A percentile compares a stretch with the other conserved stretches of the same genome.
Evolutionary conservation across 2,329 filamentous ascomycete species (phyloP).

Genomic region (Cytospora leucostoma): DNA sequence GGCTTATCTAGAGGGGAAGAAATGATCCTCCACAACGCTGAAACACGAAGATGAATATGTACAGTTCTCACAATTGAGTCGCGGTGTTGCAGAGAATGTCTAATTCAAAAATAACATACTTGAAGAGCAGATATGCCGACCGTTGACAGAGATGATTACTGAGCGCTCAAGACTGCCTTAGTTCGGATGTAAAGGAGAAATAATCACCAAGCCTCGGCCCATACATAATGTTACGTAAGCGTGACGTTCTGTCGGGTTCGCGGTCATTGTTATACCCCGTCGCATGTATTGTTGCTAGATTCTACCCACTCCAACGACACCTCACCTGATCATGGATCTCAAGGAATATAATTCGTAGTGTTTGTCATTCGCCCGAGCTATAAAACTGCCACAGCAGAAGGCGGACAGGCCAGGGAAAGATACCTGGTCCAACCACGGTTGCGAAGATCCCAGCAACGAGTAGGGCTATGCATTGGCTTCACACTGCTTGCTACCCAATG

Average conservation of each 20-base stretch:
- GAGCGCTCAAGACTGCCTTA: background rate
- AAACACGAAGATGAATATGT: background rate
- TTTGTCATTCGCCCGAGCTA: too few species aligned
- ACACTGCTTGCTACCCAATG: slow-evolving; percentile 44
- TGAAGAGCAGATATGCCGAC: background rate
- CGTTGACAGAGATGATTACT: background rate
- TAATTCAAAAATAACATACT: background rate
- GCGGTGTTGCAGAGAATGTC: slow-evolving; percentile 1
- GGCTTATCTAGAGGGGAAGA: background rate
- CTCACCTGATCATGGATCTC: background rate
- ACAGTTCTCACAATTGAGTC: background rate
- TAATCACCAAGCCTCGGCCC: slow-evolving; percentile 19
- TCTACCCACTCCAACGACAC: background rate
- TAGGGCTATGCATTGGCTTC: too few species aligned
- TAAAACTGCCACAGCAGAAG: too few species aligned
- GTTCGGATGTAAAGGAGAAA: slow-evolving; percentile 2
- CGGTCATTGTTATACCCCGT: background rate
- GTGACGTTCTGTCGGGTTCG: slow-evolving; percentile 17
- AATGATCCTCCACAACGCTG: background rate
- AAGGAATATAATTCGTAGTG: too few species aligned
- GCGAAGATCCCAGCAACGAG: too few species aligned
- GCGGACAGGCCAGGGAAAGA: too few species aligned
- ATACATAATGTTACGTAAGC: slow-evolving; percentile 21
- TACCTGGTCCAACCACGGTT: too few species aligned
- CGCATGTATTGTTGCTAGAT: background rate